Conservation (phyloP, 208 protist species). For the Trypanosoma cruzi region DNA sequence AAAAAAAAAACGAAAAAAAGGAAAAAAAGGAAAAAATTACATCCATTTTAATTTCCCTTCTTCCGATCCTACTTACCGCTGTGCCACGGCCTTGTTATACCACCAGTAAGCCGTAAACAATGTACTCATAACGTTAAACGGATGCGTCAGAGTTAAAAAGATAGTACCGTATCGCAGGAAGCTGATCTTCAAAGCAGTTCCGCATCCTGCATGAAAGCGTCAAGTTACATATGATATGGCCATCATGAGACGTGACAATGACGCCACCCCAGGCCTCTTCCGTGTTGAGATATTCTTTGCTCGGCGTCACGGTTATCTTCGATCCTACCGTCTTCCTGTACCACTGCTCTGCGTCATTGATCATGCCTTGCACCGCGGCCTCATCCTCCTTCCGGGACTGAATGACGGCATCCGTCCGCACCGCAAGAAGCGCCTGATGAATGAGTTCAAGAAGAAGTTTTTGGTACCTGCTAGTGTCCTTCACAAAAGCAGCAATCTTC, state of each 20-base stretch:
- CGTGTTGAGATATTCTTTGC: constrained; percentile 58
- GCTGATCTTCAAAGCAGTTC: constrained; percentile 87
- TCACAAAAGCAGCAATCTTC: constrained; percentile 57
- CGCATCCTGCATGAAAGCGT: constrained; percentile 84
- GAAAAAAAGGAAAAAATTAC: constrained; percentile 15
- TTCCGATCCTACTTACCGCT: constrained; percentile 2
- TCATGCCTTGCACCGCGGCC: constrained; percentile 37
- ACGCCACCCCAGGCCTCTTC: constrained; percentile 85
- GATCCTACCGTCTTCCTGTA: constrained; percentile 58
- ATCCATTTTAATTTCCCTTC: constrained; percentile 18
- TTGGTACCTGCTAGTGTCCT: constrained; percentile 62
- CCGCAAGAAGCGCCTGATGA: constrained; percentile 72
- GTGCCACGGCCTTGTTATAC: not conserved
- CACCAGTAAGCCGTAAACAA: not conserved
- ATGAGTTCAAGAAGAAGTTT: constrained; percentile 66
- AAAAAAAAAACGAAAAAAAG: constrained; percentile 22
- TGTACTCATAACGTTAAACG: constrained; percentile 17
- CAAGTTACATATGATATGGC: constrained; percentile 90
- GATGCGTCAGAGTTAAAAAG: constrained; percentile 78
- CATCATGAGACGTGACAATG: constrained; percentile 64
- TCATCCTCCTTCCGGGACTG: constrained; percentile 79
- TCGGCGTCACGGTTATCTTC: constrained; percentile 46
- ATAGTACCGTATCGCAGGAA: constrained; percentile 88
- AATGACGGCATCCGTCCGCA: constrained; percentile 75
- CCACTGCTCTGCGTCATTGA: constrained; percentile 67